Percentiles rank a stretch among this genome's conserved stretches.
phyloP scores from a whole-genome alignment of 768 basidiomycete genomes.

The Pleurotus citrinopileatus region DNA sequence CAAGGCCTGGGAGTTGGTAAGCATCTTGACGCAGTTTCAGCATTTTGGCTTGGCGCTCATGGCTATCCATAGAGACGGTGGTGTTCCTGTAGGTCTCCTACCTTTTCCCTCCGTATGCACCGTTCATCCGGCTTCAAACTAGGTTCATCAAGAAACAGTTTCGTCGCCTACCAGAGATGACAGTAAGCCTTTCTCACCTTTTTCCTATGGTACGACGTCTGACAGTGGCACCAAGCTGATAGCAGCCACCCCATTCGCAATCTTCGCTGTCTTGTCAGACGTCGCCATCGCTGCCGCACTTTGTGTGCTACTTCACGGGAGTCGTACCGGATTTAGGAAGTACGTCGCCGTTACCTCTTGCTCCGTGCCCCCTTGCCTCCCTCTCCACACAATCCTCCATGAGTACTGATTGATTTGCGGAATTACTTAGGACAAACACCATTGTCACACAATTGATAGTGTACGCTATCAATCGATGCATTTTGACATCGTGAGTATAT shows the following conservation, averaged over 20 bases:
- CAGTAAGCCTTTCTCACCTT: neutral
- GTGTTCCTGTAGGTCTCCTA: slow-evolving; percentile 3
- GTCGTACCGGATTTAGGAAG: slow-evolving; percentile 9
- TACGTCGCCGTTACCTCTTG: too few relatives aligned
- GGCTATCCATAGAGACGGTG: slow-evolving; percentile 9
- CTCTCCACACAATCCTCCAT: too few relatives aligned
- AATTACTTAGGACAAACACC: slow-evolving; percentile 33
- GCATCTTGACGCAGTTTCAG: neutral
- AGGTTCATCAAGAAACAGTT: slow-evolving; percentile 15
- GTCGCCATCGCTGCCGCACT: slow-evolving; percentile 11
- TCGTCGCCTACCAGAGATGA: slow-evolving; percentile 6
- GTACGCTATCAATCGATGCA: slow-evolving; percentile 48
- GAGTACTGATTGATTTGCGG: neutral
- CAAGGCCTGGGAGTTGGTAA: slow-evolving; percentile 11
- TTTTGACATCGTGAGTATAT: slow-evolving; percentile 41
- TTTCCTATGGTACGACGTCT: neutral
- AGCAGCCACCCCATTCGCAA: slow-evolving; percentile 13
- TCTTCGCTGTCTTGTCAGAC: slow-evolving; percentile 12
- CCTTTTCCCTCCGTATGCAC: neutral
- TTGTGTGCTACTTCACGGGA: slow-evolving; percentile 12
- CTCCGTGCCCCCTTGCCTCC: too few relatives aligned
- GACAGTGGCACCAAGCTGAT: neutral
- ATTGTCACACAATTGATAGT: slow-evolving; percentile 41
- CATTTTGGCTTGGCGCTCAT: neutral
- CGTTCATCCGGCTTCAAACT: neutral